Base-by-base conservation (phyloP, 192 early-diverging fungal genomes). In the Coemansia sp. region DNA sequence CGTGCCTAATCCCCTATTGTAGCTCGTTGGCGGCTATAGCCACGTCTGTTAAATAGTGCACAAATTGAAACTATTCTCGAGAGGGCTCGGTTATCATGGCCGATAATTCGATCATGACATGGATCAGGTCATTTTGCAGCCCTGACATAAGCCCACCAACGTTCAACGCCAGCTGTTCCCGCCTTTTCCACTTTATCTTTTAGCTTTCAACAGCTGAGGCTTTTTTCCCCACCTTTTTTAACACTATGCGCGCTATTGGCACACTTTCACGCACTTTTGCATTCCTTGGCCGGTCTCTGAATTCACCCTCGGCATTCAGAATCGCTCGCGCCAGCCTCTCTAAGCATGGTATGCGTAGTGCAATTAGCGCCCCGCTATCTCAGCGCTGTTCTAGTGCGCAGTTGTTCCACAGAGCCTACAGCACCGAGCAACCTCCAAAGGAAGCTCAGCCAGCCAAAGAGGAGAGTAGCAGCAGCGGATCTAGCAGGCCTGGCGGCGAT, bases 171-270 rank as follows among this genome's bases (percentile, higher is more conserved):
- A n/a, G 3, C 11, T 34, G 23, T 34, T 18, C 40, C n/a, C 39
- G 13, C 11, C 14, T 24, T 45, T 33, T 9, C 8, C 3, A n/a
- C 42, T 31, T 45, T 33, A 50, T 50, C 46, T 59, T 59, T 59
- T 59, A 13, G 20, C 14, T n/a, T n/a, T n/a, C n/a, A n/a, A n/a
- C n/a, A n/a, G n/a, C n/a, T n/a, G n/a, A n/a, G n/a, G n/a, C n/a
- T n/a, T n/a, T n/a, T n/a, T n/a, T n/a, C n/a, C n/a, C n/a, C 26
- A 56, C 9, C 26, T 3, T 56, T 21, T 62, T 55, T 24, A 55
- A 58, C 31, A 31, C 31, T 48, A 70, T 76, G 73, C 67, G 63
- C 18, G 67, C 53, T 24, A 28, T 60, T 33, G 43, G 73, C 24
- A 38, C 67, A 11, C 26, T 75, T 31, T 31, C 31, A 3, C 40